Evolutionary conservation across 306 rosid species (phyloP).

Genomic region (Gynostemma pentaphyllum): DNA sequence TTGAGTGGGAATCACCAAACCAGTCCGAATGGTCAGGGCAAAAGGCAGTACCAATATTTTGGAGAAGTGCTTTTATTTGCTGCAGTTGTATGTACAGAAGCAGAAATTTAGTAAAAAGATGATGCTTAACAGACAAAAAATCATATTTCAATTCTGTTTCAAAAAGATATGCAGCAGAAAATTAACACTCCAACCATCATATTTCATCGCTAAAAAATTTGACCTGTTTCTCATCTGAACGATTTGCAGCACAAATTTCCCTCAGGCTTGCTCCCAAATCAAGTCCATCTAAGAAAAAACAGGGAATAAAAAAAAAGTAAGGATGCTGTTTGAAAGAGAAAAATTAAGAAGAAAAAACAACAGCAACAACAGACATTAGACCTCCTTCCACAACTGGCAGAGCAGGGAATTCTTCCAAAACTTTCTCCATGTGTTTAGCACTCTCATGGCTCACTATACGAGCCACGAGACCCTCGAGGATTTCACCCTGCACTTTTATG

Average conservation of each 20-base stretch:
- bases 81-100: constrained; percentile 28
- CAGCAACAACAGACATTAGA: constrained; percentile 14
- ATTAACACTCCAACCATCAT: neutral
- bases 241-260: constrained; percentile 81
- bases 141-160: neutral
- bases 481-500: constrained; percentile 83
- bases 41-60: constrained; percentile 55
- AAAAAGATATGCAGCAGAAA: constrained; percentile 1
- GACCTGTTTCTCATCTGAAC: constrained; percentile 91
- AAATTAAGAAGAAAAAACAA: neutral
- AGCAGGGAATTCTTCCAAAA: constrained; percentile 53
- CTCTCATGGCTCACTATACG: constrained; percentile 84
- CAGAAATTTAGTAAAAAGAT: neutral
- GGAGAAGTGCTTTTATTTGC: constrained; percentile 86
- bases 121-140: neutral
- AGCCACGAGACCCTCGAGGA: constrained; percentile 96
- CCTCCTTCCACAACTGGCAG: constrained; percentile 59
- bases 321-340: neutral
- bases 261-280: constrained; percentile 74
- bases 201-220: constrained; percentile 5
- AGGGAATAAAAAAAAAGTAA: neutral
- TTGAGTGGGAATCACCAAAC: constrained; percentile 59
- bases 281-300: constrained; percentile 48
- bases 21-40: constrained; percentile 78
- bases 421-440: constrained; percentile 56